These are phyloP conservation scores for Rhodosorus marinus DNA, from an alignment of 23 red algal species.

Conservation along the genomic window DNA sequence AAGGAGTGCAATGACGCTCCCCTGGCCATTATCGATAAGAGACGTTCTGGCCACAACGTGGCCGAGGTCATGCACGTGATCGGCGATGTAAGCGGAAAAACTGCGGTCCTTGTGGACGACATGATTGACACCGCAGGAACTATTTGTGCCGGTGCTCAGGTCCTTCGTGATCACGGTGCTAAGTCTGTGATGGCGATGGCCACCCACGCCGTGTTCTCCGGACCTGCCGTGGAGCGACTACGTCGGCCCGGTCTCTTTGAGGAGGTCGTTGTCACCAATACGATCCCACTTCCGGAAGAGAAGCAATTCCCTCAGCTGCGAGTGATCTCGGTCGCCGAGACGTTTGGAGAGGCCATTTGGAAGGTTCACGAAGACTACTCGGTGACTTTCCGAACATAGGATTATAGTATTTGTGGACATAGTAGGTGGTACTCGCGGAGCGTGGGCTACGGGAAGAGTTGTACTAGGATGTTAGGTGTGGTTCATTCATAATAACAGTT, in stretches of 20 bases:
- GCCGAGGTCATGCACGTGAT: slow-evolving; percentile 34
- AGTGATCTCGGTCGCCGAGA: slow-evolving; percentile 5
- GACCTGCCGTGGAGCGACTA: slow-evolving; percentile 19
- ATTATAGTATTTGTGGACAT: too few species aligned
- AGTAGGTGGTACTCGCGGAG: too few species aligned
- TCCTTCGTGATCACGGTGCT: slow-evolving; percentile 15
- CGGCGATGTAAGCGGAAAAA: slow-evolving; percentile 21
- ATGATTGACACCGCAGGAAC: slow-evolving; percentile 47
- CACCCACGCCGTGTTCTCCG: slow-evolving; percentile 26
- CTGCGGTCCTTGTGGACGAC: slow-evolving; percentile 25
- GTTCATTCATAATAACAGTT: too few species aligned
- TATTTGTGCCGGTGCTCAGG: slow-evolving; percentile 10
- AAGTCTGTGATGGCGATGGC: slow-evolving; percentile 18
- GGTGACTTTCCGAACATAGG: too few species aligned
- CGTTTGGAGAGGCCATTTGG: slow-evolving; percentile 27
- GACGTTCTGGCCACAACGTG: slow-evolving; percentile 22
- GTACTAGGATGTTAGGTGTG: too few species aligned
- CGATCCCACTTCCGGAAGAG: slow-evolving; percentile 9
- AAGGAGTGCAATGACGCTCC: slow-evolving; percentile 21
- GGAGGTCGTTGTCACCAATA: slow-evolving; percentile 31
- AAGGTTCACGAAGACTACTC: slow-evolving; percentile 16
- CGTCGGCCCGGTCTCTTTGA: slow-evolving; percentile 23
- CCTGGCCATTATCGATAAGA: slow-evolving; percentile 35
- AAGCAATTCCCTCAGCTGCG: slow-evolving; percentile 32
- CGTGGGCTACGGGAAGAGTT: too few species aligned